Conservation (phyloP, 2,329 filamentous ascomycete species). For the Pestalotiopsis sp. region DNA sequence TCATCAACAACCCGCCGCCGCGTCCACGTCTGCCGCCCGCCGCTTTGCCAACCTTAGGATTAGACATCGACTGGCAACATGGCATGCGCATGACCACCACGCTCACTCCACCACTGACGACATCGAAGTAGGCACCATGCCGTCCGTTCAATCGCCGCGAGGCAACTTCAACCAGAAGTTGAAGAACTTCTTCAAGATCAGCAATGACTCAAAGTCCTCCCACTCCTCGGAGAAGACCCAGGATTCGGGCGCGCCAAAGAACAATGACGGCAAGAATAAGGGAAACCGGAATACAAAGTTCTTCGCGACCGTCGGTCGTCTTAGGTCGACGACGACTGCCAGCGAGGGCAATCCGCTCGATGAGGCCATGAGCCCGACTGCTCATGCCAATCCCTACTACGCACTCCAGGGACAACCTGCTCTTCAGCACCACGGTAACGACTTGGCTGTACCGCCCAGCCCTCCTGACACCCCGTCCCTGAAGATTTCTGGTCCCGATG, state of each 20-base stretch:
- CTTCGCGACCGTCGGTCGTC: slow-evolving; percentile 80
- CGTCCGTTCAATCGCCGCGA: slow-evolving; percentile 54
- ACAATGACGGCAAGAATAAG: slow-evolving; percentile 60
- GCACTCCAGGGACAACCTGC: slow-evolving; percentile 93
- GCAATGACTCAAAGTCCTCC: slow-evolving; percentile 38
- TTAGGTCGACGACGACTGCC: slow-evolving; percentile 85
- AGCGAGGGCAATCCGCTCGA: slow-evolving; percentile 92
- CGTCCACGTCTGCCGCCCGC: neutral
- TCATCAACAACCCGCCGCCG: neutral
- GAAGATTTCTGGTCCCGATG: slow-evolving; percentile 70
- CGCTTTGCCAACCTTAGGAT: slow-evolving; percentile 26
- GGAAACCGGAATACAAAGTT: slow-evolving; percentile 85
- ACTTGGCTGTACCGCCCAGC: slow-evolving; percentile 87
- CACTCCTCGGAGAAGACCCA: slow-evolving; percentile 31
- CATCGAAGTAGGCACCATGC: slow-evolving; percentile 39
- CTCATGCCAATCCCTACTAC: slow-evolving; percentile 96
- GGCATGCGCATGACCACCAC: slow-evolving; percentile 30
- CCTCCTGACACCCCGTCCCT: slow-evolving; percentile 87
- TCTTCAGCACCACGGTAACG: slow-evolving; percentile 84
- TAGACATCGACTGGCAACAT: slow-evolving; percentile 34
- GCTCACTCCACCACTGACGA: slow-evolving; percentile 6
- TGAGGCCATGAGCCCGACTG: slow-evolving; percentile 86
- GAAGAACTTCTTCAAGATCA: slow-evolving; percentile 74
- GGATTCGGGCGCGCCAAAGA: slow-evolving; percentile 40
- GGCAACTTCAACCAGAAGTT: slow-evolving; percentile 68